Evolutionary conservation across 1,284 basidiomycete genomes (phyloP), one percentile per base, ranked within the genome.

Genomic region (Veloboletus limbatus): DNA sequence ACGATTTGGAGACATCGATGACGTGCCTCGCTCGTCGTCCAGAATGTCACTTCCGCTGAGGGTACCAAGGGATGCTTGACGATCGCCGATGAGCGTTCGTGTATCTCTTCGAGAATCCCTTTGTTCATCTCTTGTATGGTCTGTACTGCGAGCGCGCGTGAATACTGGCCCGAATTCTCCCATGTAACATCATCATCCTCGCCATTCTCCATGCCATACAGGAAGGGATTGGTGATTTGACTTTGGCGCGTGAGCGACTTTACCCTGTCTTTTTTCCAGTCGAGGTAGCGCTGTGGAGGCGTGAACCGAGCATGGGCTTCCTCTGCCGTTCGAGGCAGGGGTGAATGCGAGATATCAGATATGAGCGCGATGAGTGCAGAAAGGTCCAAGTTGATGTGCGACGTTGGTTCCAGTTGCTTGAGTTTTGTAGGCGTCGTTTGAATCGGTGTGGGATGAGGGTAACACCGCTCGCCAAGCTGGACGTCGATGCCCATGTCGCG

Each of bases 321-420:
- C 20, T 76, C 76, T 1, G 72, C 56, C 1, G 74, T 73, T 0
- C 46, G 35, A 0, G 90, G 89, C 0, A 92, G 69, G 0, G 78
- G 71, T 1, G 85, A 73, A 62, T 93, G 90, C 0, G 88, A 82
- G 32, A 91, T 77, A 55, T 93, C 90, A 5, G 88, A 90, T 26
- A 89, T 79, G 21, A 94, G 75, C 1, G 89, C 90, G 51, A 93
- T 86, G 40, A 93, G 76, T 0, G 85, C 74, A 0, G 89, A 92
- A 8, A 92, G 74, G 62, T 93, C 91, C 32, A 92, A 73, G 56
- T 91, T 92, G 63, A 93, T 72, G 36, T 72, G 69, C 4, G 60
- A 53, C 0, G 82, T 84, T 0, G 88, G 84, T 16, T 65, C 42
- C 9, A 76, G 51, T 9, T 4, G 9, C 24, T 45, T 43, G 16